phyloP scores from a whole-genome alignment of 306 rosid genomes.

The Inga laurina region DNA sequence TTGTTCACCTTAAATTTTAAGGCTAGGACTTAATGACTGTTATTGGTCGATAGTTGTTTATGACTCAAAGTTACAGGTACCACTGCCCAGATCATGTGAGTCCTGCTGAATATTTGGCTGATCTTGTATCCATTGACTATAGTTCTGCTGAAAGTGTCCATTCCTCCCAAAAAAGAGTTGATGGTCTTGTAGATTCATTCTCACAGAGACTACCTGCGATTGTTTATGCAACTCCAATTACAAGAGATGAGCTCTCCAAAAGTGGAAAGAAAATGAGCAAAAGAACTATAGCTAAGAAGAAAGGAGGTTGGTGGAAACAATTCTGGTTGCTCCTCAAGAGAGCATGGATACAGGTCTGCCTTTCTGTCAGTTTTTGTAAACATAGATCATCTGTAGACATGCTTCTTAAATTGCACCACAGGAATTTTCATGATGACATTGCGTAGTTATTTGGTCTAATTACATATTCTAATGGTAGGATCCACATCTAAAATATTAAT shows the following conservation, averaged over 20 bases:
- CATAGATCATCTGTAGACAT: slow-evolving; percentile 18
- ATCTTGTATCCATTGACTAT: slow-evolving; percentile 92
- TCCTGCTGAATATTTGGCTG: slow-evolving; percentile 95
- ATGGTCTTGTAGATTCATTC: slow-evolving; percentile 82
- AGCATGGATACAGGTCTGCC: slow-evolving; percentile 93
- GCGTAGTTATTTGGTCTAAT: background rate
- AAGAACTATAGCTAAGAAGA: slow-evolving; percentile 52
- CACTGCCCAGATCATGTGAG: slow-evolving; percentile 81
- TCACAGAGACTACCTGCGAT: slow-evolving; percentile 56
- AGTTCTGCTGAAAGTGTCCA: slow-evolving; percentile 85
- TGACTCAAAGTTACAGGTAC: slow-evolving; percentile 57
- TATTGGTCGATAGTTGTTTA: slow-evolving; percentile 25
- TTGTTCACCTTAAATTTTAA: slow-evolving; percentile 7
- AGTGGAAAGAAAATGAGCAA: slow-evolving; percentile 38
- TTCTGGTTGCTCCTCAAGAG: slow-evolving; percentile 88
- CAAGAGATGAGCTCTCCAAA: slow-evolving; percentile 48
- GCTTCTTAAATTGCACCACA: slow-evolving; percentile 26
- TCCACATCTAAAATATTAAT: background rate
- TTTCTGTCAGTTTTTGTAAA: background rate
- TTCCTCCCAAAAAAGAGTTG: slow-evolving; percentile 69
- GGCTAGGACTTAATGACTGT: slow-evolving; percentile 13
- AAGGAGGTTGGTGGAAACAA: slow-evolving; percentile 89
- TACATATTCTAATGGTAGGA: background rate
- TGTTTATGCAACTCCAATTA: slow-evolving; percentile 76
- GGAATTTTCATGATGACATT: background rate